Evolutionary conservation across 441 rosid species (phyloP), one percentile per base, ranked within the genome.

Genomic region (Corymbia citriodora): DNA sequence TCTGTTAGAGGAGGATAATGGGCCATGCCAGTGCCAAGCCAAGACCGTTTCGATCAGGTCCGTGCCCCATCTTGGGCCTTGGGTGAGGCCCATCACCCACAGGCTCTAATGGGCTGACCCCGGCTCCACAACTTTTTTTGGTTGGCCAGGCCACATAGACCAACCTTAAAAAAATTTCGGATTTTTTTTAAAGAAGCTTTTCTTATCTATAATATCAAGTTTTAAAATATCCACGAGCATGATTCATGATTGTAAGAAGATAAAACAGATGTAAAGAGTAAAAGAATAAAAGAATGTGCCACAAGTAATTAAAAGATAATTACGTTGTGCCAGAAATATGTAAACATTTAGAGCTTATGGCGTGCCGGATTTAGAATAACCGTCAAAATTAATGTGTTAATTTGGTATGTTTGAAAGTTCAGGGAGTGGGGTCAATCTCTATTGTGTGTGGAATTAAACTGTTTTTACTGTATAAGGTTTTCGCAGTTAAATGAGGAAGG

Each of bases 311-410:
- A 57, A 23, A 57, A 17, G 63, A 57, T 57, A 29, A 9, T 1
- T 9, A 57, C 0, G 0, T 12, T 57, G 9, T 23, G 63, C 19
- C 0, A 1, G 6, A 2, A 57, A 21, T 57, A 29, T 0, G 1
- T 23, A 57, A 57, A 57, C 7, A 57, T 57, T 57, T 57, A 57
- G 29, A 57, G 9, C 2, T 57, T 57, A 57, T 1, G 1, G 29
- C 29, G 0, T 57, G 6, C 23, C 6, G 0, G 29, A 57, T 57
- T 57, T 57, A 12, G 63, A 3, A 57, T 57, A 57, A 6, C 19
- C 10, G 23, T 57, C 3, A 55, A 57, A 57, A 57, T 23, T 23
- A 57, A 29, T 12, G 23, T 57, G 21, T 57, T 57, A 57, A 27
- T 57, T 57, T 0, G 5, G 21, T 29, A 23, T 0, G 63, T 57